Evolutionary conservation across 2,329 filamentous ascomycete species (phyloP).

Genomic region (Fonsecaea nubica): DNA sequence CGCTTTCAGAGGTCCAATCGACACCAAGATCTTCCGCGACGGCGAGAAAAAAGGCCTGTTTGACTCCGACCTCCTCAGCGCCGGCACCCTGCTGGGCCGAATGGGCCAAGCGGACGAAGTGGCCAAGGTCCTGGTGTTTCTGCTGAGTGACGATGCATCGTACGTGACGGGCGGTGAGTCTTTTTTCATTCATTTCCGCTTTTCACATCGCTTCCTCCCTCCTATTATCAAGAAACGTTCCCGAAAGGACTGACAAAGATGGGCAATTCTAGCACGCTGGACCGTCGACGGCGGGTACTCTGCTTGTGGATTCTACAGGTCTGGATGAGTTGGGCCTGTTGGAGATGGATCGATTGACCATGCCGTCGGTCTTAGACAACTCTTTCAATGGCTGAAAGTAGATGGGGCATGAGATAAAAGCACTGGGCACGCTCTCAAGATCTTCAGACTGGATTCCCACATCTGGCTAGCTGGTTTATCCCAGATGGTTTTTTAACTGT

Average conservation of each 20-base stretch:
- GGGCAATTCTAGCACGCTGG: constrained; percentile 18
- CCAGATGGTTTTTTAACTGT: no score
- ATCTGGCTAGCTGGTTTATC: no score
- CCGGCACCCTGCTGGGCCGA: constrained; percentile 26
- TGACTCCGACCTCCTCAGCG: constrained; percentile 20
- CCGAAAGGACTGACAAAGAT: no score
- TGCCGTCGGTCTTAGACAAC: no score
- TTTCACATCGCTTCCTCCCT: background rate
- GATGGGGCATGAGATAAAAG: no score
- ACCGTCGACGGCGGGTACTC: constrained; percentile 30
- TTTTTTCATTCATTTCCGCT: background rate
- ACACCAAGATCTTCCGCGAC: constrained; percentile 31
- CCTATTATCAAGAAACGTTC: no score
- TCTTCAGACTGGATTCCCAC: no score
- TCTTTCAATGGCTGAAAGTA: no score
- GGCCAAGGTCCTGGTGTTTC: constrained; percentile 55
- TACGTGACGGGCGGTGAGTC: constrained; percentile 54
- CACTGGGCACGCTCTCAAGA: no score
- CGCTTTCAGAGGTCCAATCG: constrained; percentile 20
- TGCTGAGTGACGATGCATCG: constrained; percentile 54
- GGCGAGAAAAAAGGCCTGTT: constrained; percentile 28
- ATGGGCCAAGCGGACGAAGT: constrained; percentile 42
- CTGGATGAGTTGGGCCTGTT: constrained; percentile 10
- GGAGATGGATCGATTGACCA: no score
- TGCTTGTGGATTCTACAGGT: constrained; percentile 26